Evolutionary conservation across 768 basidiomycete species (phyloP).

Genomic region (Suillus variegatus): DNA sequence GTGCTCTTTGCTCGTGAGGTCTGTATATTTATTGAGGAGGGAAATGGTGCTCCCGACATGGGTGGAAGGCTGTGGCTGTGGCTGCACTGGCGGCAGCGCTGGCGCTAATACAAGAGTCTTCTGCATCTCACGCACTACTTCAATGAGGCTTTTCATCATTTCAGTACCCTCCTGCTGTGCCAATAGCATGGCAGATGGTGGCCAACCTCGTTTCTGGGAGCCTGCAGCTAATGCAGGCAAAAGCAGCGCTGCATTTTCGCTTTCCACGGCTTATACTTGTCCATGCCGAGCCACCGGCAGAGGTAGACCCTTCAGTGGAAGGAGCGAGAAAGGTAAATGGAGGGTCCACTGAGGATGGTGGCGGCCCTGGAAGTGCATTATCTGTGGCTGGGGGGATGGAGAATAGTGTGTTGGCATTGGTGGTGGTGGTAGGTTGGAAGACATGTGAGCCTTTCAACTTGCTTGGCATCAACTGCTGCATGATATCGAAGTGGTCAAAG

Average conservation of each 20-base stretch:
- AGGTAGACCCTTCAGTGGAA: neutral
- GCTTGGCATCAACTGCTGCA: neutral
- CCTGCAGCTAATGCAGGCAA: neutral
- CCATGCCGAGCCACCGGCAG: neutral
- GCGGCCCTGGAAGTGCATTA: neutral
- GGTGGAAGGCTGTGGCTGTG: neutral
- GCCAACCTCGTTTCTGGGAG: neutral
- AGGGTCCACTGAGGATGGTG: too few relatives aligned
- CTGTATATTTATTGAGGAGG: too few relatives aligned
- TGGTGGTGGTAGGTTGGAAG: neutral
- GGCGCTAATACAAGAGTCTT: neutral
- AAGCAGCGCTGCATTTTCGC: neutral
- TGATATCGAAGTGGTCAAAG: too few relatives aligned
- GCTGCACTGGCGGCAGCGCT: too few relatives aligned
- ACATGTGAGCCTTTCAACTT: neutral
- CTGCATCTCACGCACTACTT: neutral
- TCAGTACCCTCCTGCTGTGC: too few relatives aligned
- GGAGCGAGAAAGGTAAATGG: too few relatives aligned
- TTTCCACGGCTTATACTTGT: neutral
- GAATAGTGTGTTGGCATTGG: neutral
- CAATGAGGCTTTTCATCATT: neutral
- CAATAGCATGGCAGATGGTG: neutral
- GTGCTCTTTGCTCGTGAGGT: too few relatives aligned
- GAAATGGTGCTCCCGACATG: neutral
- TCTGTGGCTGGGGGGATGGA: neutral